Base-by-base conservation (phyloP, 192 early-diverging fungal species). In the Rhizophagus clarus region DNA sequence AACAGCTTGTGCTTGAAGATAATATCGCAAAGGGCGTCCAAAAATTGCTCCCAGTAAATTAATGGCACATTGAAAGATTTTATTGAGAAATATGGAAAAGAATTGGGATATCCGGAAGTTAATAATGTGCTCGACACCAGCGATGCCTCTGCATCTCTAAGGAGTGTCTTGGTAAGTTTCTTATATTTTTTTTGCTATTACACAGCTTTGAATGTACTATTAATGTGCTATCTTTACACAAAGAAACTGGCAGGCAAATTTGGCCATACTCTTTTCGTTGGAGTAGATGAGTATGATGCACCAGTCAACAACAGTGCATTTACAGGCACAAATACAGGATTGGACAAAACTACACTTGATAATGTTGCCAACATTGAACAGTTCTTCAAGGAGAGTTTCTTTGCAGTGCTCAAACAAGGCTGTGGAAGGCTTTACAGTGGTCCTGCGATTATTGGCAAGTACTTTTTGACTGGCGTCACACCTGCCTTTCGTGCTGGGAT, bases 221-320 rank as follows among this genome's bases (percentile, higher is more conserved):
- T 78, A 79, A 84, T 63, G 22, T 64, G 45, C 34, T 60, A 74
- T 74, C 10, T 79, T 74, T 79, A 73, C 71, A 63, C 61, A n/a
- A 42, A 81, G 83, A 42, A 22, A 29, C 66, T 84, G 77, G 83
- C 61, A 71, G 80, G 80, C 61, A 79, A 56, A 68, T 61, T n/a
- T 72, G 72, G 70, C 45, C 77, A 81, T 42, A 84, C 45, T 61
- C 51, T 84, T 61, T 84, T 84, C 74, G 67, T 84, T 66, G 83
- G 80, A 81, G 80, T 84, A 24, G 83, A 84, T 62, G 80, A 81
- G 34, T 84, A 84, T 32, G 83, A 84, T 72, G 66, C 83, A 24
- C 80, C 80, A 79, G 80, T 22, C 62, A 81, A 81, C 77, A 84
- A 79, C 80, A 79, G 75, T 37, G 80, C 69, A 64, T 84, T 84